Evolutionary conservation across 257 asterid genomes (phyloP), one percentile per base, ranked within the genome.

Genomic region (Solanum microdontum): DNA sequence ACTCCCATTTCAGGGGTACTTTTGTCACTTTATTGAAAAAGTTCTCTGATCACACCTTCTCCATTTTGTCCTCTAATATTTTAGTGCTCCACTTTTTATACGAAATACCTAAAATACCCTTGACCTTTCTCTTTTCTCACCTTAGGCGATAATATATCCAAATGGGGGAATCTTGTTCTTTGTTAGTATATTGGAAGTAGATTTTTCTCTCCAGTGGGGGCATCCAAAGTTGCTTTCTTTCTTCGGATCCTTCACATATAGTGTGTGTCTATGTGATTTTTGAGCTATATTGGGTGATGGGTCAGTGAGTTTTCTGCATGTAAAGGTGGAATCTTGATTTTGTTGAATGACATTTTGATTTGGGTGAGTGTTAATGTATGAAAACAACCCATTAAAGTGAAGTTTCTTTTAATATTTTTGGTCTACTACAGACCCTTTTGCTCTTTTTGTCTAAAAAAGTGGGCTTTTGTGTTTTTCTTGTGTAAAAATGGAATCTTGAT

Each of bases 191-290:
- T 70, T 12, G 15, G 69, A 73, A 15, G 82, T 43, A 77, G 66
- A 79, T 83, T 77, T 88, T 83, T 87, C 79, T 70, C 24, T 70
- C 40, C 8, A 24, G 33, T 24, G 32, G 72, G 72, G 72, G 68
- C 72, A 64, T 88, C 88, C 91, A 26, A 85, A 72, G 87, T 55
- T 40, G 17, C 76, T 64, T 90, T 84, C 86, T 76, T 66, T 86
- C 90, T 86, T 87, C 70, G 85, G 85, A 80, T 80, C 85, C 69
- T 80, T 83, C 68, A 19, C 82, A 8, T 33, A 45, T 28, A 26
- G 39, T 45, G 84, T 28, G 40, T 26, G 39, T 15, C 10, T 45
- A 26, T 45, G 40, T 80, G 34, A 24, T 40, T 80, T 80, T 80
- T 30, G 85, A 28, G 30, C 7, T 48, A 9, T 48, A 48, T 82